A percentile compares a stretch with the other conserved stretches of the same genome.
Conservation (phyloP, 2,329 filamentous ascomycete species). For the Arachnomyces sp. region DNA sequence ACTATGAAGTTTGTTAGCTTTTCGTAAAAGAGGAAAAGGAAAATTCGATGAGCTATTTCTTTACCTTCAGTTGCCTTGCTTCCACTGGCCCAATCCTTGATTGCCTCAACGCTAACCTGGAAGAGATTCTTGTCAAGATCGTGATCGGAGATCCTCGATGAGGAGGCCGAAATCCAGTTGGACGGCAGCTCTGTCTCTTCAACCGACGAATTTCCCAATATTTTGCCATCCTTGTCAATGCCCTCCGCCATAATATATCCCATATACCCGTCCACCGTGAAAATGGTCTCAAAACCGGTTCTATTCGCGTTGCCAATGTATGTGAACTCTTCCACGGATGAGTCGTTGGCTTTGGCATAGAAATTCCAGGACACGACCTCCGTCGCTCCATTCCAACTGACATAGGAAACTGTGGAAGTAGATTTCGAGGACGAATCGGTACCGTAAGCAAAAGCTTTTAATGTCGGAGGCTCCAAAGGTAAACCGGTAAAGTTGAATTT, state of each 20-base stretch:
- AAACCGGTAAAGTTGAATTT: slow-evolving; percentile 31
- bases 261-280: slow-evolving; percentile 22
- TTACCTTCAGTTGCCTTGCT: too few relatives aligned
- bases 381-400: slow-evolving; percentile 32
- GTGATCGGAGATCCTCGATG: too few relatives aligned
- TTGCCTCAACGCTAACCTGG: too few relatives aligned
- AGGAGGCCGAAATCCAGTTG: slow-evolving; percentile 7
- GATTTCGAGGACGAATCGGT: slow-evolving; percentile 14
- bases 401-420: slow-evolving; percentile 23
- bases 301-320: slow-evolving; percentile 23
- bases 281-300: slow-evolving; percentile 31
- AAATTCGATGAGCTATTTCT: too few relatives aligned
- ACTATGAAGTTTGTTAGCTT: too few relatives aligned
- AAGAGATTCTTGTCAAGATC: too few relatives aligned
- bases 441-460: slow-evolving; percentile 25
- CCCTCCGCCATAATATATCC: slow-evolving; percentile 26
- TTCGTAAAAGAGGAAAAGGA: too few relatives aligned
- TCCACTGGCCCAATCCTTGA: too few relatives aligned
- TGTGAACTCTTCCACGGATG: slow-evolving; percentile 2
- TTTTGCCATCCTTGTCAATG: slow-evolving; percentile 18
- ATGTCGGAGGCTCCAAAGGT: slow-evolving; percentile 21
- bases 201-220: slow-evolving; percentile 17
- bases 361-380: slow-evolving; percentile 29
- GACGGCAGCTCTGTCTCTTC: slow-evolving; percentile 9
- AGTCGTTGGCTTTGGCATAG: slow-evolving; percentile 22